These are phyloP conservation scores for Nepenthes mirabilis DNA, from an alignment of 148 eudicot species.

Conservation along the genomic window DNA sequence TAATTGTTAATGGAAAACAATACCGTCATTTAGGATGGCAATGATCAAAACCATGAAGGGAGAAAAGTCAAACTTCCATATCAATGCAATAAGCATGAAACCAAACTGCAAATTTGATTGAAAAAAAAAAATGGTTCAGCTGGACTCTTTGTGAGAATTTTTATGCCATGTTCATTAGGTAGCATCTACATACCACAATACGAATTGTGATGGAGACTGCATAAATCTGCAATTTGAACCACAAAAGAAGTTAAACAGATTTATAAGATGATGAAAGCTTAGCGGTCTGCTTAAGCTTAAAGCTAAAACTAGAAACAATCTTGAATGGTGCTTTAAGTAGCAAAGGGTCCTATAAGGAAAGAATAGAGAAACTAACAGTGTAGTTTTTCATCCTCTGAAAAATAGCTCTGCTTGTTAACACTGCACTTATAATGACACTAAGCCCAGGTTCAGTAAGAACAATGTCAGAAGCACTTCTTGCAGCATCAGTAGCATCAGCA, in stretches of 20 bases:
- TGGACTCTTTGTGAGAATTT: neutral
- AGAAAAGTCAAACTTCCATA: constrained; percentile 75
- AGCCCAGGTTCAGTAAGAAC: constrained; percentile 81
- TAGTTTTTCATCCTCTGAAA: constrained; percentile 90
- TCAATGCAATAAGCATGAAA: constrained; percentile 49
- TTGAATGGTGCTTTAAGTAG: neutral
- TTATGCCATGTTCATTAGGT: neutral
- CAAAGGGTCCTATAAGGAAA: neutral
- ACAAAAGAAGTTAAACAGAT: neutral
- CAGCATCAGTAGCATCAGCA: constrained; percentile 81
- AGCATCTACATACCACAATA: constrained; percentile 65
- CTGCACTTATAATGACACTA: constrained; percentile 88
- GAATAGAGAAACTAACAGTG: constrained; percentile 31
- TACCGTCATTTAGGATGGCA: constrained; percentile 81
- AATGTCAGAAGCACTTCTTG: constrained; percentile 80
- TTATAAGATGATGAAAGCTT: neutral
- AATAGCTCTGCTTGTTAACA: constrained; percentile 75
- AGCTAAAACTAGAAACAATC: neutral
- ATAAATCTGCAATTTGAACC: constrained; percentile 42
- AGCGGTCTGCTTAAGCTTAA: neutral
- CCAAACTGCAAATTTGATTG: constrained; percentile 41
- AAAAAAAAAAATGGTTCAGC: neutral
- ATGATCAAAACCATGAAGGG: constrained; percentile 81
- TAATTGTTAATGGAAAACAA: neutral
- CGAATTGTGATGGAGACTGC: constrained; percentile 94